A percentile compares a stretch with the other conserved stretches of the same genome.
Conservation (phyloP, 352 stramenopile genomes). For the Phytophthora sansomeana region DNA sequence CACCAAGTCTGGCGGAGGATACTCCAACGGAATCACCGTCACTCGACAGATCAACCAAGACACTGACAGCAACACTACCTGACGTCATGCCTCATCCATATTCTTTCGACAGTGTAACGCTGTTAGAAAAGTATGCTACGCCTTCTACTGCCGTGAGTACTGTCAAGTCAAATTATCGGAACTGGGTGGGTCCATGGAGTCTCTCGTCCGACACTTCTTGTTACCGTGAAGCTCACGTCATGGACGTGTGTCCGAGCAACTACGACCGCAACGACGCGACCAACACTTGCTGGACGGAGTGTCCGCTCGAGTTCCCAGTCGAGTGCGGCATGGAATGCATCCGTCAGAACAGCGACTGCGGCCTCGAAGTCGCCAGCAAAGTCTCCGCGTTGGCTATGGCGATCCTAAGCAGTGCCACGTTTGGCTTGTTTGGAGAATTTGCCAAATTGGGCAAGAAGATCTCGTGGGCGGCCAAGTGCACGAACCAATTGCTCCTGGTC, state of each 20-base stretch:
- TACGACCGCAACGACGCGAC: too few relatives aligned
- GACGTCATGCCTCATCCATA: background rate
- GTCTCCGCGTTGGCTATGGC: conserved; percentile 39
- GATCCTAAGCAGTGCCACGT: conserved; percentile 36
- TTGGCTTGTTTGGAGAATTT: conserved; percentile 46
- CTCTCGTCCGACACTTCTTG: conserved; percentile 26
- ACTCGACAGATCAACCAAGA: too few relatives aligned
- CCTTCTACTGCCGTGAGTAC: conserved; percentile 7
- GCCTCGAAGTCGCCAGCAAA: conserved; percentile 41
- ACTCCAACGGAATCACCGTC: too few relatives aligned
- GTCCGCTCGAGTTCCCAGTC: too few relatives aligned
- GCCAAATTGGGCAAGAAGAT: conserved; percentile 18
- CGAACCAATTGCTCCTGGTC: conserved; percentile 16
- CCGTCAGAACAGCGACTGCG: too few relatives aligned
- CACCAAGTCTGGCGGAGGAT: too few relatives aligned
- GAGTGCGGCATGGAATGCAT: too few relatives aligned
- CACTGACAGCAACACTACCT: background rate
- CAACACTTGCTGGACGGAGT: too few relatives aligned
- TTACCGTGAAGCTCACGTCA: conserved; percentile 36
- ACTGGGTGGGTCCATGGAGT: too few relatives aligned
- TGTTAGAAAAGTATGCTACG: conserved; percentile 10
- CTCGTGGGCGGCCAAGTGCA: conserved; percentile 15
- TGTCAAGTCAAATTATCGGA: too few relatives aligned
- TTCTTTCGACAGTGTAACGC: conserved; percentile 15
- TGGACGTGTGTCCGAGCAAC: too few relatives aligned